Base-by-base conservation (phyloP, 768 basidiomycete species). In the Serendipita indica region DNA sequence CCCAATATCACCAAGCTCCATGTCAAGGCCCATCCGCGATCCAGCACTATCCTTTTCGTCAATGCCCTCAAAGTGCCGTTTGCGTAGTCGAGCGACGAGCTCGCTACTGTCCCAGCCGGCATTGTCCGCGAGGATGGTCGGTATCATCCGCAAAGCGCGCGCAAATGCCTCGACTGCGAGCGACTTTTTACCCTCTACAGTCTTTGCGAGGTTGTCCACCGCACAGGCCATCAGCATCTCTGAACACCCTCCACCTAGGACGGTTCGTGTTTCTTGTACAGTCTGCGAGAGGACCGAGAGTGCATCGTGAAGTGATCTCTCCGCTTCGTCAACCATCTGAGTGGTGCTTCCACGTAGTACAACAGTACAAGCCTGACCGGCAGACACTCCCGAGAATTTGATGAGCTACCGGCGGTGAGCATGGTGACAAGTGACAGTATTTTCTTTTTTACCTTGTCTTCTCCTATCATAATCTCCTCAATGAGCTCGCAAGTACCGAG, bases 261-360 rank as follows among this genome's bases (percentile, higher is more conserved):
- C 87, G 2, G 89, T 79, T 35, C 96, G 79, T 1, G 94, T 94
- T 75, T 99, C 96, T 73, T 90, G 93, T 62, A 96, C 91, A 0
- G 94, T 98, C 67, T 99, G 96, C 14, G 93, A 94, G 14, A 99
- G 77, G 3, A 99, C 96, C 0, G 91, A 94, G 7, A 99, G 83
- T 2, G 96, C 96, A 64, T 99, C 96, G 67, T 98, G 96, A 43
- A 99, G 74, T 1, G 94, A 98, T 10, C 96, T 85, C 67, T 98
- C 96, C 1, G 96, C 96, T 70, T 99, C 96, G 65, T 98, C 96
- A 25, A 99, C 86, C 94, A 99, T 99, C 69, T 99, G 96, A 62
- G 84, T 86, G 20, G 96, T 98, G 35, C 93, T 96, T 13, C 96
- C 96, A 33, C 96, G 88, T 5, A 99, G 79, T 28, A 99, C 94